Percentiles rank a stretch among this genome's conserved stretches.
These are phyloP conservation scores for Fomitopsis serialis DNA, from an alignment of 768 basidiomycete species.

Conservation along the genomic window DNA sequence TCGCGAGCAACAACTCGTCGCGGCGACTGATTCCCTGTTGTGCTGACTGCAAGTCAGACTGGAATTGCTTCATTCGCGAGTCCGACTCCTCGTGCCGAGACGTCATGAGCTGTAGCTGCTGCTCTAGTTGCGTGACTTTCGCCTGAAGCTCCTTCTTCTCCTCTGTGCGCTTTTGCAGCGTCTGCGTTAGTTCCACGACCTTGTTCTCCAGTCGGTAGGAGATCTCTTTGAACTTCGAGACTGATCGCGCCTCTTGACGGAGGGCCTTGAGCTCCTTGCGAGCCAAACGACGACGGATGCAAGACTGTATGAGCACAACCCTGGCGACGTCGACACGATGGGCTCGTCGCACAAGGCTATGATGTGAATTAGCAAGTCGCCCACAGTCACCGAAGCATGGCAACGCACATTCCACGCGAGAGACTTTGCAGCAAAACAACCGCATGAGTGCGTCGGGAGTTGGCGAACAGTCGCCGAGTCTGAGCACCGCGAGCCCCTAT, in stretches of 20 bases:
- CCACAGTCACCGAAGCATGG: slow-evolving; percentile 6
- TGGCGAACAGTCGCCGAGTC: slow-evolving; percentile 53
- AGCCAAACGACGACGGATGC: slow-evolving; percentile 84
- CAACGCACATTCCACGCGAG: slow-evolving; percentile 80
- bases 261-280: slow-evolving; percentile 80
- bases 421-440: slow-evolving; percentile 77
- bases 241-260: slow-evolving; percentile 90
- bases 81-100: slow-evolving; percentile 87
- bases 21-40: slow-evolving; percentile 69
- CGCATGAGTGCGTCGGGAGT: slow-evolving; percentile 52
- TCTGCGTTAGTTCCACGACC: slow-evolving; percentile 96
- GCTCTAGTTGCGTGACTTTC: slow-evolving; percentile 75
- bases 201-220: slow-evolving; percentile 98
- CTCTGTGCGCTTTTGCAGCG: slow-evolving; percentile 79
- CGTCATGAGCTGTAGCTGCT: slow-evolving; percentile 81
- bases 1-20: slow-evolving; percentile 68
- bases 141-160: slow-evolving; percentile 85
- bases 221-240: slow-evolving; percentile 97
- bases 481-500: slow-evolving; percentile 73
- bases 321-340: slow-evolving; percentile 59
- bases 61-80: slow-evolving; percentile 62
- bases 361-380: slow-evolving; percentile 2
- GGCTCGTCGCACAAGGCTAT: slow-evolving; percentile 48
- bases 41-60: slow-evolving; percentile 60
- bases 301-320: slow-evolving; percentile 87